Evolutionary conservation across 2,329 filamentous ascomycete genomes (phyloP).

Genomic region (Fusarium pseudograminearum): DNA sequence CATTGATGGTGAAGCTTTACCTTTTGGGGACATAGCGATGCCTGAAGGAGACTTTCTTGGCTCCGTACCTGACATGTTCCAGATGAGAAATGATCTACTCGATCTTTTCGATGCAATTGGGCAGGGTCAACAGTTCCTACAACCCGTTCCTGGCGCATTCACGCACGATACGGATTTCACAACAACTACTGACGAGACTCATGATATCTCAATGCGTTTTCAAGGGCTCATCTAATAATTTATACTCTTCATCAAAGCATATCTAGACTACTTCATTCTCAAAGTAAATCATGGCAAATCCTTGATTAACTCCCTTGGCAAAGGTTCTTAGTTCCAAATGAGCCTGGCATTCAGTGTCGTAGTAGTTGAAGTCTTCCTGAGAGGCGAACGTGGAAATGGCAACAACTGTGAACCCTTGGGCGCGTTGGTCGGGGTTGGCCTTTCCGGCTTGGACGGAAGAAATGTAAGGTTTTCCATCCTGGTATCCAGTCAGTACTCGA

Average conservation of each 20-base stretch:
- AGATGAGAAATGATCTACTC: slow-evolving; percentile 53
- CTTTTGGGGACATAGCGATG: slow-evolving; percentile 19
- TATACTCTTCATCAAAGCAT: not conserved
- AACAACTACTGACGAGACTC: slow-evolving; percentile 31
- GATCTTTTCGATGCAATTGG: slow-evolving; percentile 53
- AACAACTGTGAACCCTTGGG: slow-evolving; percentile 69
- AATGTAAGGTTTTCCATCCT: slow-evolving; percentile 74
- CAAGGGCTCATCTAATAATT: slow-evolving; percentile 48
- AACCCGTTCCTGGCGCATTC: slow-evolving; percentile 24
- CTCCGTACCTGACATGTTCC: slow-evolving; percentile 50
- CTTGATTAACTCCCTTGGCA: slow-evolving; percentile 50
- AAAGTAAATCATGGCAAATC: slow-evolving; percentile 67
- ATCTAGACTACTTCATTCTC: slow-evolving; percentile 37
- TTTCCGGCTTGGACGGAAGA: slow-evolving; percentile 61
- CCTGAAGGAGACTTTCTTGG: slow-evolving; percentile 22
- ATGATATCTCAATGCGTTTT: slow-evolving; percentile 51
- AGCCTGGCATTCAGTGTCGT: slow-evolving; percentile 61
- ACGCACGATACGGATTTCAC: slow-evolving; percentile 28
- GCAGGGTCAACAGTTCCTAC: slow-evolving; percentile 45
- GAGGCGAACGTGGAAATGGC: slow-evolving; percentile 68
- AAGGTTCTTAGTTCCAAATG: slow-evolving; percentile 51
- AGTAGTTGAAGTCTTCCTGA: slow-evolving; percentile 70
- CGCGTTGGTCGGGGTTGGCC: slow-evolving; percentile 65
- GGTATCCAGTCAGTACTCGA: not conserved
- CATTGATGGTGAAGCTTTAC: not conserved